These are phyloP conservation scores for Hemileia vastatrix DNA, from an alignment of 1,284 basidiomycete genomes.

Conservation along the genomic window DNA sequence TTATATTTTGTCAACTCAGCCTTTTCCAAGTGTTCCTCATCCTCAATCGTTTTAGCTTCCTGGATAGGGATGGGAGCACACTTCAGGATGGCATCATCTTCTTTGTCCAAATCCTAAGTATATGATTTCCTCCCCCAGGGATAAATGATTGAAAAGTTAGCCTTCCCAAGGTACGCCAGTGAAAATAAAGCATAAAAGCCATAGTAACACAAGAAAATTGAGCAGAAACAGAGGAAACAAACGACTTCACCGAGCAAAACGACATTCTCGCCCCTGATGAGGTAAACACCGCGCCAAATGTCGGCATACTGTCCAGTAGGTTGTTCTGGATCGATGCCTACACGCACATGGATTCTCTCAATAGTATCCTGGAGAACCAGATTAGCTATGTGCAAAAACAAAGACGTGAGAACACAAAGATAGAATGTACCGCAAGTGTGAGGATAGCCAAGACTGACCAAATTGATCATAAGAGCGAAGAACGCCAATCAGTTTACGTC, in stretches of 20 bases:
- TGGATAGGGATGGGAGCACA: conserved; percentile 56
- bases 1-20: conserved; percentile 48
- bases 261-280: conserved; percentile 97
- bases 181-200: conserved; percentile 15
- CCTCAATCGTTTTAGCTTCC: conserved; percentile 61
- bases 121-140: conserved; percentile 10
- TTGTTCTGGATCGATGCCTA: conserved; percentile 46
- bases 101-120: conserved; percentile 77
- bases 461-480: conserved; percentile 97
- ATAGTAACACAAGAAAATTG: background rate
- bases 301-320: conserved; percentile 66
- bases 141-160: background rate
- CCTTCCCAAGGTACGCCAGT: conserved; percentile 18
- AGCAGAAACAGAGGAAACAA: conserved; percentile 44
- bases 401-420: background rate
- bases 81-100: conserved; percentile 72
- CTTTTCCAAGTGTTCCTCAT: conserved; percentile 51
- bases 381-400: conserved; percentile 34
- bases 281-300: conserved; percentile 72
- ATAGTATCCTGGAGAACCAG: conserved; percentile 47
- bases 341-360: conserved; percentile 61
- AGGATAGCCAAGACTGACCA: conserved; percentile 53
- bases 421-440: background rate
- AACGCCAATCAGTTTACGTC: conserved; percentile 89
- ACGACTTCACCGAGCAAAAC: conserved; percentile 95